Conservation (phyloP, 2,329 filamentous ascomycete species). For the Pseudogymnoascus sp. region DNA sequence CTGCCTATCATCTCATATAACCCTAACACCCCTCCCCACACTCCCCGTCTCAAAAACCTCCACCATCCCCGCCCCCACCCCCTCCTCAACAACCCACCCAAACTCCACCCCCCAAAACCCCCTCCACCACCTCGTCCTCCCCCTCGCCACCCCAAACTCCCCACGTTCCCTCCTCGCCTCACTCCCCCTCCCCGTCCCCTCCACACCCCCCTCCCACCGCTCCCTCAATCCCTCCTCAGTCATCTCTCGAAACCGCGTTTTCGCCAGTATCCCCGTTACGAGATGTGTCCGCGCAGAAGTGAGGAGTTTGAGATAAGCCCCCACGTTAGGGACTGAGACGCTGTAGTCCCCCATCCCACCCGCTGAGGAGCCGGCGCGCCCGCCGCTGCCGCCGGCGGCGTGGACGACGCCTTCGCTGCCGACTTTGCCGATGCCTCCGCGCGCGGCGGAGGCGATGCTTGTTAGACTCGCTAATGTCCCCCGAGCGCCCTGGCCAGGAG, state of each 20-base stretch:
- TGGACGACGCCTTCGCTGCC: conserved; percentile 59
- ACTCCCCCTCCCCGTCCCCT: conserved; percentile 35
- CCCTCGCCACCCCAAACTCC: conserved; percentile 42
- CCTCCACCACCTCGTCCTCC: conserved; percentile 60
- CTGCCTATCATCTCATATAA: too few relatives aligned
- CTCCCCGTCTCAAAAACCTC: conserved; percentile 68
- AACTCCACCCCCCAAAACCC: conserved; percentile 61
- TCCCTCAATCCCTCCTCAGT: conserved; percentile 54
- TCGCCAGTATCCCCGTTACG: conserved; percentile 42
- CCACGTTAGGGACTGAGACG: conserved; percentile 58
- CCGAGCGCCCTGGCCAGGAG: conserved; percentile 30
- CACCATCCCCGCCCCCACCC: conserved; percentile 58
- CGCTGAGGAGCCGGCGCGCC: conserved; percentile 15
- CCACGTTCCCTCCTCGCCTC: conserved; percentile 39
- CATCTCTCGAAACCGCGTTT: conserved; percentile 52
- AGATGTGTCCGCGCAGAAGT: conserved; percentile 54
- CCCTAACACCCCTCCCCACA: conserved; percentile 58
- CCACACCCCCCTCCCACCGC: conserved; percentile 61
- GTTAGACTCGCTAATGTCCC: conserved; percentile 52
- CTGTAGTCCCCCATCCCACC: conserved; percentile 32
- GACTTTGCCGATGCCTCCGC: conserved; percentile 59
- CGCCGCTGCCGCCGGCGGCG: conserved; percentile 46
- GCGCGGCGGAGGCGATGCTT: conserved; percentile 53
- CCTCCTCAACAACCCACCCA: conserved; percentile 63
- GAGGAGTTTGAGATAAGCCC: conserved; percentile 57